Base-by-base conservation (phyloP, 1,284 basidiomycete genomes). In the Inonotus obliquus region DNA sequence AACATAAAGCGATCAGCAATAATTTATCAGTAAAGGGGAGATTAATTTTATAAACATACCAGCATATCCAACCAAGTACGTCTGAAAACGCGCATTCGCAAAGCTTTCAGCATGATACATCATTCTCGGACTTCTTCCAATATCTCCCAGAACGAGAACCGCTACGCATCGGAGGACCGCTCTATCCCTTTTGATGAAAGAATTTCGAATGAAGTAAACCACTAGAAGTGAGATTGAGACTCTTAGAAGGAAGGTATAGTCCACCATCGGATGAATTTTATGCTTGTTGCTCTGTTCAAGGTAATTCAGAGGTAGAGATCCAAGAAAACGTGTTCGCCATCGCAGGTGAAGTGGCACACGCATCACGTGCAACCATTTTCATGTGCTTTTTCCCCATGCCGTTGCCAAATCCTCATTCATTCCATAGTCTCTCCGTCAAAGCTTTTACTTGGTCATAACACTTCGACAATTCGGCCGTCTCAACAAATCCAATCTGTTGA, bases 91-190 rank as follows among this genome's bases (percentile, higher is more conserved):
- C 62, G 89, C 82, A 55, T 87, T 84, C 23, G 92, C 89, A 69
- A 99, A 91, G 70, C 92, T 95, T 70, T 96, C 85, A 0, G 96
- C 92, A 70, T 99, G 97, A 73, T 98, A 97, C 91, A 98, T 97
- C 94, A 98, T 98, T 41, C 97, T 82, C 9, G 97, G 97, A 71
- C 92, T 95, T 54, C 96, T 82, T 0, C 95, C 97, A 54, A 99
- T 86, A 75, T 99, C 97, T 6, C 97, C 97, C 9, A 99, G 81
- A 1, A 99, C 97, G 29, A 99, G 78, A 53, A 99, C 86, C 0
- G 88, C 91, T 11, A 94, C 91, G 1, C 90, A 84, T 21, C 87
- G 85, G 13, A 63, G 47, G 27, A 49, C 60, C 23, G 62, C 59
- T 27, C 57, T 60, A 21, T 63, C 58, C 47, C 58, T 48, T 35